These are phyloP conservation scores for Fusarium pseudograminearum DNA, from an alignment of 2,329 filamentous ascomycete species.

Conservation along the genomic window DNA sequence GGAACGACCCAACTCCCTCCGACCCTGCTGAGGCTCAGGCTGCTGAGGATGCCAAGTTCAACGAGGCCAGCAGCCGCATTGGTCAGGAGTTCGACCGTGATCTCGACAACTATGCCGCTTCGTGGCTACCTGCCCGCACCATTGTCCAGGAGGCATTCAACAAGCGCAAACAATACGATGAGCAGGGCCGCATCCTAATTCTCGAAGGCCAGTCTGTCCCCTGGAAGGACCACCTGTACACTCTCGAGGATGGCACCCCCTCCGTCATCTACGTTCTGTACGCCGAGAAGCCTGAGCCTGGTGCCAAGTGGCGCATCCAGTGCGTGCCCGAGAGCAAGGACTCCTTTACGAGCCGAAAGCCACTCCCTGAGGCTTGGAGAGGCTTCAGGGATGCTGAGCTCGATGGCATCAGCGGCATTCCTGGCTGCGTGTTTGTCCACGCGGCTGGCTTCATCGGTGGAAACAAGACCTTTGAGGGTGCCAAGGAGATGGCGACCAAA, in stretches of 20 bases:
- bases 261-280: constrained; percentile 88
- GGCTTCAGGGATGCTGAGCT: constrained; percentile 89
- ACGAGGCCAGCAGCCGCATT: constrained; percentile 81
- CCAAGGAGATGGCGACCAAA: constrained; percentile 84
- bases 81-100: constrained; percentile 89
- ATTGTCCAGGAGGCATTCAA: constrained; percentile 82
- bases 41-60: constrained; percentile 85
- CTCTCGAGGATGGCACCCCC: constrained; percentile 75
- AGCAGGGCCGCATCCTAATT: constrained; percentile 83
- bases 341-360: constrained; percentile 92
- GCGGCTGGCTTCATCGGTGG: constrained; percentile 96
- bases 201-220: constrained; percentile 82
- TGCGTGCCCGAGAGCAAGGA: constrained; percentile 86
- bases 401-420: constrained; percentile 75
- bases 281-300: constrained; percentile 80
- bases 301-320: constrained; percentile 92
- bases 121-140: constrained; percentile 89
- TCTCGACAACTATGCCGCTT: constrained; percentile 77
- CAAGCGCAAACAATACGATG: constrained; percentile 74
- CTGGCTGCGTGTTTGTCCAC: constrained; percentile 90
- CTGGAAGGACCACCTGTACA: constrained; percentile 97
- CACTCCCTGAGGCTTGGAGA: constrained; percentile 90
- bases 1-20: constrained; percentile 73
- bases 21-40: constrained; percentile 70
- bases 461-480: constrained; percentile 91